Evolutionary conservation across 2,329 filamentous ascomycete species (phyloP).

Genomic region (Phaeosphaeria sp.): DNA sequence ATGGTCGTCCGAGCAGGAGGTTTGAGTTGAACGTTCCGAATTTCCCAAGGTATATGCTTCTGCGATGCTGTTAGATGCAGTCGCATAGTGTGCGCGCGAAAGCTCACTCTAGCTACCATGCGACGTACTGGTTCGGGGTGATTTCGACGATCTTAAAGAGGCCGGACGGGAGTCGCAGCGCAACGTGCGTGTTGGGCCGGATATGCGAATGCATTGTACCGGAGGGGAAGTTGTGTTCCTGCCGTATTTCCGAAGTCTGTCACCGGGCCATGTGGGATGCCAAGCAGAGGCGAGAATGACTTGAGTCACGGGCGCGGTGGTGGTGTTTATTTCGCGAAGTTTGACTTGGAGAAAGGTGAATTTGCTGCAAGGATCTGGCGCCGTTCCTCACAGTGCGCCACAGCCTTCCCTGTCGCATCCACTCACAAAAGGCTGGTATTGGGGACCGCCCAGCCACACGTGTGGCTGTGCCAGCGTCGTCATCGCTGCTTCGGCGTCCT

Average conservation of each 20-base stretch:
- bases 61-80: slow-evolving; percentile 47
- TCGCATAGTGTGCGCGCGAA: slow-evolving; percentile 7
- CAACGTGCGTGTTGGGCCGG: slow-evolving; percentile 59
- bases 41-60: slow-evolving; percentile 87
- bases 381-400: neutral
- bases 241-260: neutral
- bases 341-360: neutral
- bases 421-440: neutral
- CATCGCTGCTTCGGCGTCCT: slow-evolving; percentile 14
- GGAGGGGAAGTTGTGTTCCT: slow-evolving; percentile 9
- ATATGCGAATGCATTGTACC: slow-evolving; percentile 54
- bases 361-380: slow-evolving; percentile 1
- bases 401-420: neutral
- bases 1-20: slow-evolving; percentile 87
- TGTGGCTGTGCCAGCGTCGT: slow-evolving; percentile 12
- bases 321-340: neutral
- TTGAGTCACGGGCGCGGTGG: neutral
- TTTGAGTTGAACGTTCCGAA: slow-evolving; percentile 91
- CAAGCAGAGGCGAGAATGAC: neutral
- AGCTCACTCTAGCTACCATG: slow-evolving; percentile 42
- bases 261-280: slow-evolving; percentile 17
- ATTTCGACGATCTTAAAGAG: slow-evolving; percentile 64
- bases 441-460: neutral
- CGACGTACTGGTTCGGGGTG: slow-evolving; percentile 69
- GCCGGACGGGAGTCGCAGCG: slow-evolving; percentile 65